Base-by-base conservation (phyloP, 345 rosid genomes). In the Psidium friedrichsthalianum region DNA sequence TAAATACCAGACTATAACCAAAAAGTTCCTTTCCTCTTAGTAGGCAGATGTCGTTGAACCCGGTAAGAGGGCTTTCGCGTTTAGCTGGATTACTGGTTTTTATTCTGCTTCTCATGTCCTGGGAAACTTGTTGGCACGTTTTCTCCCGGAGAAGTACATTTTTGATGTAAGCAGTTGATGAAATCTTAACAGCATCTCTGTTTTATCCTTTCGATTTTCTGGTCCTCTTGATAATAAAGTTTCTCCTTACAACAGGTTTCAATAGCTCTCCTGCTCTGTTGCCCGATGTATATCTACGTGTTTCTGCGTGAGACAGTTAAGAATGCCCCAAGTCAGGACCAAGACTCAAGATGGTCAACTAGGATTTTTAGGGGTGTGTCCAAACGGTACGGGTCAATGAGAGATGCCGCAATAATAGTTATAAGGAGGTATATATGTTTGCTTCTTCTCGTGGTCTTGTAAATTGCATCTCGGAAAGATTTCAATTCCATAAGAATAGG, bases 41-140 rank as follows among this genome's bases (percentile, higher is more conserved):
- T 85, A 91, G 94, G 94, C 94, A 56, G 93, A 93, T 90, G 74
- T 93, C 53, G 87, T 91, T 82, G 69, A 83, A 21, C 88, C 88
- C 11, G 86, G 86, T 44, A 93, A 87, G 85, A 90, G 94, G 86
- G 90, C 92, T 58, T 82, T 90, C 6, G 92, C 88, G 18, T 91
- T 91, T 87, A 88, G 93, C 82, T 93, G 92, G 94, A 90, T 91
- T 24, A 90, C 93, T 0, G 93, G 93, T 15, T 86, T 91, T 54
- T 87, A 88, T 85, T 93, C 93, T 51, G 89, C 91, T 83, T 91
- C 94, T 11, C 92, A 91, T 82, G 87, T 93, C 85, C 10, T 90
- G 58, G 94, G 93, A 57, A 91, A 93, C 85, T 3, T 93, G 64
- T 59, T 90, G 36, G 93, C 94, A 12, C 90, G 88, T 22, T 90